phyloP scores from a whole-genome alignment of 441 rosid species.

The Pelargonium myrrhifolium region DNA sequence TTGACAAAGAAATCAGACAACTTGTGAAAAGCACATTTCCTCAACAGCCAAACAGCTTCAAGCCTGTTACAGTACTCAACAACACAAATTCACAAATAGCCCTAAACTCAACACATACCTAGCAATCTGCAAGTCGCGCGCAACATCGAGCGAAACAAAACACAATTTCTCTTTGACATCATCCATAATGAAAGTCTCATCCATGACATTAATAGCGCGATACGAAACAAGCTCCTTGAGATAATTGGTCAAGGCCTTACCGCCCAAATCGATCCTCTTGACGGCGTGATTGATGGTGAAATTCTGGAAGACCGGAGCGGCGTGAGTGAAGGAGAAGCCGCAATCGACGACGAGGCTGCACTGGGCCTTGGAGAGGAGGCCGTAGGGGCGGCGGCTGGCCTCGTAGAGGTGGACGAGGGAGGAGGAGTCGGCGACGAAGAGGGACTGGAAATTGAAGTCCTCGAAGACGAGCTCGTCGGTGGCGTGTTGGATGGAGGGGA shows the following conservation, averaged over 20 bases:
- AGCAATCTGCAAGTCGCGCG: slow-evolving; percentile 44
- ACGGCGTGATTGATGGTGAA: slow-evolving; percentile 58
- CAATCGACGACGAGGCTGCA: slow-evolving; percentile 83
- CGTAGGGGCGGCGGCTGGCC: slow-evolving; percentile 50
- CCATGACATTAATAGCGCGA: slow-evolving; percentile 73
- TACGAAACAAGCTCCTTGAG: slow-evolving; percentile 83
- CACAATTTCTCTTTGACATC: slow-evolving; percentile 94
- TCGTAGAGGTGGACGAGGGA: slow-evolving; percentile 78
- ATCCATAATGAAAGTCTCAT: slow-evolving; percentile 73
- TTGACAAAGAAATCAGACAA: neutral
- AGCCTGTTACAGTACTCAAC: neutral
- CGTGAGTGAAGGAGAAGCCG: slow-evolving; percentile 92
- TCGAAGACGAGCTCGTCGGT: slow-evolving; percentile 85
- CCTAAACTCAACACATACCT: neutral
- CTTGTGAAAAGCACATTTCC: neutral
- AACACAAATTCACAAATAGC: neutral
- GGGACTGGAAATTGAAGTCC: slow-evolving; percentile 65
- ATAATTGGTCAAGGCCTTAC: slow-evolving; percentile 87
- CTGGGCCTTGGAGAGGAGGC: slow-evolving; percentile 51
- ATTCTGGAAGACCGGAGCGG: slow-evolving; percentile 76
- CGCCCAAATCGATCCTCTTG: slow-evolving; percentile 85
- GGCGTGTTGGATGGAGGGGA: slow-evolving; percentile 65
- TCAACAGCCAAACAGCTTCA: slow-evolving; percentile 2
- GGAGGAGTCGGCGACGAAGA: slow-evolving; percentile 59
- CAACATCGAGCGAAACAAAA: slow-evolving; percentile 74